Percentiles rank a stretch among this genome's conserved stretches.
phyloP scores from a whole-genome alignment of 2,329 filamentous ascomycete species.

The Dactylella cylindrospora region DNA sequence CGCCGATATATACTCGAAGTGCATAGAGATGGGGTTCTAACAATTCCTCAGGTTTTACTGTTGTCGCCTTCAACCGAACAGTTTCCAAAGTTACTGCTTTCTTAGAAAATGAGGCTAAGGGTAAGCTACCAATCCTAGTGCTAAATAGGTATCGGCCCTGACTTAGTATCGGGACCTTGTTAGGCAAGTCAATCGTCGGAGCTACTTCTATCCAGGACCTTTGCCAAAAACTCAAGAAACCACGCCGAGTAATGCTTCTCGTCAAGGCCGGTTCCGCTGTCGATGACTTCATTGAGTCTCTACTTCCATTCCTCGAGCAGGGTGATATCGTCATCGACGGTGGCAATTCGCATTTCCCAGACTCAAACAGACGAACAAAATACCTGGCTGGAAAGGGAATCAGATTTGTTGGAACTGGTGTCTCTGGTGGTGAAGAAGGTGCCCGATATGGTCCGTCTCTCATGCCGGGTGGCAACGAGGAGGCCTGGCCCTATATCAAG shows the following conservation, averaged over 20 bases:
- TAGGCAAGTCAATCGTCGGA: slow-evolving; percentile 88
- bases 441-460: slow-evolving; percentile 94
- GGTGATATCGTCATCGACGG: slow-evolving; percentile 99
- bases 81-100: slow-evolving; percentile 97
- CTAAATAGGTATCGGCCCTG: slow-evolving; percentile 42
- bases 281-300: slow-evolving; percentile 96
- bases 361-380: slow-evolving; percentile 94
- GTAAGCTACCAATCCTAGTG: slow-evolving; percentile 51
- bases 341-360: slow-evolving; percentile 98
- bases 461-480: slow-evolving; percentile 98
- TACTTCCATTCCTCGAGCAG: slow-evolving; percentile 76
- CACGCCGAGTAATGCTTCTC: slow-evolving; percentile 95
- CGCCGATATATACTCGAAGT: neutral
- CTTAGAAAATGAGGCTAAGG: slow-evolving; percentile 86
- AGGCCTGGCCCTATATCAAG: slow-evolving; percentile 97
- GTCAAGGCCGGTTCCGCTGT: slow-evolving; percentile 98
- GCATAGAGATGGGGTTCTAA: slow-evolving; percentile 6
- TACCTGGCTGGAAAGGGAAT: slow-evolving; percentile 86
- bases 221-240: slow-evolving; percentile 92
- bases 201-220: slow-evolving; percentile 94
- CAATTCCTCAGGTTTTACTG: slow-evolving; percentile 69
- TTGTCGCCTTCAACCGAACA: slow-evolving; percentile 98
- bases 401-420: slow-evolving; percentile 93
- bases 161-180: slow-evolving; percentile 54
- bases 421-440: slow-evolving; percentile 99